Evolutionary conservation across 1,284 basidiomycete genomes (phyloP).

Genomic region (Trichosporon inkin): DNA sequence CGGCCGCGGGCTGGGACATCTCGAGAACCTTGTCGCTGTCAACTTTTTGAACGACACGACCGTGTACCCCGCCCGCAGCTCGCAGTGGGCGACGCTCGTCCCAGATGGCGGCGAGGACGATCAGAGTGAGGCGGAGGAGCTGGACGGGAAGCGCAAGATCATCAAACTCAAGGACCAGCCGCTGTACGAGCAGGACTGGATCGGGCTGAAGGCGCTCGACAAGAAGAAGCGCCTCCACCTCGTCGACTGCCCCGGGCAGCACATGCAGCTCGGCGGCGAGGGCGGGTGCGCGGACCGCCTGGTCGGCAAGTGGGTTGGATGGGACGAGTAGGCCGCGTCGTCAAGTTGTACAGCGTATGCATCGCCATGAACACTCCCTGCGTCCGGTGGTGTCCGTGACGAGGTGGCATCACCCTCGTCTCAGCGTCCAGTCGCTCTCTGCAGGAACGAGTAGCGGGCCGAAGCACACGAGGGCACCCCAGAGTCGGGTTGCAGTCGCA

Average conservation of each 20-base stretch:
- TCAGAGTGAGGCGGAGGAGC: background rate
- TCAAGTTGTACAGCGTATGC: background rate
- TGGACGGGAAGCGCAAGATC: constrained; percentile 42
- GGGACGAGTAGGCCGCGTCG: constrained; percentile 15
- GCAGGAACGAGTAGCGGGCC: no score
- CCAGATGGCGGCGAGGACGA: constrained; percentile 26
- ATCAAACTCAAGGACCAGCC: constrained; percentile 71
- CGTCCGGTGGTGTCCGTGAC: no score
- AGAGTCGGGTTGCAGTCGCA: no score
- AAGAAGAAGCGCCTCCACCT: constrained; percentile 63
- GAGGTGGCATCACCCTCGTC: no score
- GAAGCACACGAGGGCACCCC: no score
- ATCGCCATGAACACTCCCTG: no score
- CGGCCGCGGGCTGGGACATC: constrained; percentile 32
- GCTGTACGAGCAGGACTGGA: constrained; percentile 80
- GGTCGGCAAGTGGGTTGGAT: constrained; percentile 48
- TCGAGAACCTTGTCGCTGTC: constrained; percentile 50
- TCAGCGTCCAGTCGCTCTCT: no score
- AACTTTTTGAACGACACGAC: constrained; percentile 46
- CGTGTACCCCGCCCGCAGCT: constrained; percentile 44
- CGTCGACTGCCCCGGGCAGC: constrained; percentile 68
- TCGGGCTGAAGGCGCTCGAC: constrained; percentile 75
- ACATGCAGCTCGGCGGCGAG: constrained; percentile 78
- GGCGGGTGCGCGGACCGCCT: constrained; percentile 48
- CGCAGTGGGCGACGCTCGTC: constrained; percentile 44